Evolutionary conservation across 352 stramenopile species (phyloP).

Genomic region (Phytophthora melonis): DNA sequence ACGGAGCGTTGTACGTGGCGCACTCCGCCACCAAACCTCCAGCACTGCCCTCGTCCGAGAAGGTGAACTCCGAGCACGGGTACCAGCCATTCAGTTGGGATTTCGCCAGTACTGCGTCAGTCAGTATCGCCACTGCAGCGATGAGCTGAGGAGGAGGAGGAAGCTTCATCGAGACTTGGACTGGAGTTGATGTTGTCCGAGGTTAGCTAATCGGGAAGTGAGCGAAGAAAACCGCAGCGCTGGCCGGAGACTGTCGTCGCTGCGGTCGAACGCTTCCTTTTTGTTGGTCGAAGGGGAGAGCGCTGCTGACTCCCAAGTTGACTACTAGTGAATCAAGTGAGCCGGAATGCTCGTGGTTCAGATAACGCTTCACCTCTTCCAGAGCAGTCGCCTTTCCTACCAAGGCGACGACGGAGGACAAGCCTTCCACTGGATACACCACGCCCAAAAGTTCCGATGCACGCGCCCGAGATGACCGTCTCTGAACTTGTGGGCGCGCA

Average conservation of each 20-base stretch:
- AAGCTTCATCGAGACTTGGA: slow-evolving; percentile 11
- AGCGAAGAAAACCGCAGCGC: background rate
- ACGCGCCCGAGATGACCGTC: background rate
- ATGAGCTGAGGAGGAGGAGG: background rate
- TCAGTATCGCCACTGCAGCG: background rate
- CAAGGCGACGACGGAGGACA: too few relatives aligned
- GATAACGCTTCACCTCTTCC: background rate
- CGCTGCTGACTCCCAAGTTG: background rate
- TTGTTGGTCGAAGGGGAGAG: background rate
- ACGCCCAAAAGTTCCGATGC: background rate
- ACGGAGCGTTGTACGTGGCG: slow-evolving; percentile 39
- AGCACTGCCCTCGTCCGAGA: slow-evolving; percentile 27
- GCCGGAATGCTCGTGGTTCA: background rate
- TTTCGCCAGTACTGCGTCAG: background rate
- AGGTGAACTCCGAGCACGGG: slow-evolving; percentile 31
- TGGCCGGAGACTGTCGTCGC: background rate
- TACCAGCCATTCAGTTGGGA: slow-evolving; percentile 37
- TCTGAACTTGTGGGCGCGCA: background rate
- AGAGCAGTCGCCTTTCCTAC: background rate
- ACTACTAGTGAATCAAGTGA: slow-evolving; percentile 12
- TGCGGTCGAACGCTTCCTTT: background rate
- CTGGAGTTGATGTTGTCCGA: background rate
- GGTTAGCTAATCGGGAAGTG: slow-evolving; percentile 15
- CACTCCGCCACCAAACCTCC: slow-evolving; percentile 30
- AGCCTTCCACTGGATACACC: too few relatives aligned